Base-by-base conservation (phyloP, 2,329 filamentous ascomycete species). In the Pseudonectria foliicola region DNA sequence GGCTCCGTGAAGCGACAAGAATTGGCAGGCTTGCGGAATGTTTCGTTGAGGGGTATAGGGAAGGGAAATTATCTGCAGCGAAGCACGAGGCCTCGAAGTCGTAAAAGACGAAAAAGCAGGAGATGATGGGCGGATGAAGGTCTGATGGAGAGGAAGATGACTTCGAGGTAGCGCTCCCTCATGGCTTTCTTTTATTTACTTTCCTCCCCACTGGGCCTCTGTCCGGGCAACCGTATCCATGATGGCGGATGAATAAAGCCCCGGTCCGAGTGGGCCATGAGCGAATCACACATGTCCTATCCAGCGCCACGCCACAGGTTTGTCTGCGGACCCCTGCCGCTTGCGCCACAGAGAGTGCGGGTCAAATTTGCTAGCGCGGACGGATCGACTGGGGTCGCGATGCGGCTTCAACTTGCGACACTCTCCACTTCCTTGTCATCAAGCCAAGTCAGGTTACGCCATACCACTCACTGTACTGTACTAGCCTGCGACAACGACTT, bases 151-250 rank as follows among this genome's bases (percentile, higher is more conserved):
- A 53, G 49, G 46, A 43, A 52, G 48, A 37, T 35, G 39, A 27
- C 18, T 23, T 11, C 31, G 13, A 38, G 15, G 18, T 38, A 40
- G 23, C 27, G 45, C 37, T 42, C 43, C 5, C 42, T 44, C 42
- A 49, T 35, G 40, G 47, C 40, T 52, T 46, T 53, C 55, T 66
- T 67, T 67, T 68, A 66, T 68, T 68, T 67, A 68, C 63, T 57
- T 61, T 54, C 36, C 21, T 55, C 51, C 57, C 60, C 59, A 61
- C 56, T 31, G 25, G 25, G 12, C 11, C 5, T 46, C 48, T 62
- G 57, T 45, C 59, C 54, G 45, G 59, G 59, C 61, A 64, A 64
- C 61, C 40, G 39, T 18, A 33, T 29, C 18, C 28, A 28, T 35
- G 35, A 39, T 25, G 45, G 45, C 48, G 39, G 27, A 26, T 31